Base-by-base conservation (phyloP, 129 eudicot genomes). In the Scalesia atractyloides region DNA sequence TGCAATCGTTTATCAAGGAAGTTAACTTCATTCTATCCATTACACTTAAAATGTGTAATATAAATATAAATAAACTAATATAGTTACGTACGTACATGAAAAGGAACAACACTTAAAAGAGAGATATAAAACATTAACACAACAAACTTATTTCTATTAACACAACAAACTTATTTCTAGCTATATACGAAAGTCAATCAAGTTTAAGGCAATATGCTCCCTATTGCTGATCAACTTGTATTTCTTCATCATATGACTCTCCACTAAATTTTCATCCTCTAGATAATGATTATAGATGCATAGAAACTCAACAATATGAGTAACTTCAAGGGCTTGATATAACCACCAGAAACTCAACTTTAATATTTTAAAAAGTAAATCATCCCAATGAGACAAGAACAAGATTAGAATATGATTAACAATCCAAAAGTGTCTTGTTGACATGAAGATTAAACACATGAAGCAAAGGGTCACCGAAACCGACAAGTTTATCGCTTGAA, bases 391-490 rank as follows among this genome's bases (percentile, higher is more conserved):
- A 68, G 74, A 76, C 22, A 18, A 33, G 19, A 16, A 75, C 12
- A 76, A 17, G 26, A 68, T 7, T 30, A 76, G 7, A 59, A 76
- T 41, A 41, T 43, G 37, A 57, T 68, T 56, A 0, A 19, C 9
- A 43, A 57, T 76, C 69, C 58, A 67, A 66, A 76, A 76, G 24
- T 67, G 73, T 46, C 3, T 14, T 13, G 69, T 30, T 9, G 68
- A 56, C 69, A 76, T 43, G 61, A 51, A 57, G 52, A 44, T 67
- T 16, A 46, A 76, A 66, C 73, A 57, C 62, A 76, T 9, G 49
- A 67, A 37, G 36, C 43, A 67, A 12, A 20, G 12, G 1, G 46
- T 44, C 20, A 68, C 61, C 2, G 74, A 67, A 48, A 57, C 9
- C 0, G 74, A 76, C 2, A 66, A 9, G 50, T 76, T 67, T 46